phyloP scores from a whole-genome alignment of 2,329 filamentous ascomycete species.

The Xylaria sp. region DNA sequence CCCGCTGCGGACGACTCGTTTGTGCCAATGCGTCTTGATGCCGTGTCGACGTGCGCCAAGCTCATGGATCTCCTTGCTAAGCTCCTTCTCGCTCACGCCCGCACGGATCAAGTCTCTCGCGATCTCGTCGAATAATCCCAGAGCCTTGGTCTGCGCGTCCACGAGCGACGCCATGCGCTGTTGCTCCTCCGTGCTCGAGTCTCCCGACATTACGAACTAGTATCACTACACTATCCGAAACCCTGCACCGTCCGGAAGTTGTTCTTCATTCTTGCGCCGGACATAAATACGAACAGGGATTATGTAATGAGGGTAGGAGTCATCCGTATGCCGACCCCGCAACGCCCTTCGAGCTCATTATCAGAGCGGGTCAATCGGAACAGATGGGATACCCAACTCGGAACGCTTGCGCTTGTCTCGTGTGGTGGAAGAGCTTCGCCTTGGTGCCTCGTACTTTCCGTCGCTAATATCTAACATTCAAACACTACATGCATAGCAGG shows the following conservation, averaged over 20 bases:
- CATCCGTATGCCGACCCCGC: constrained; percentile 11
- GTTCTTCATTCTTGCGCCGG: no score
- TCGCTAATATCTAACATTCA: no score
- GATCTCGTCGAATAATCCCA: constrained; percentile 54
- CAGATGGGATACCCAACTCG: background rate
- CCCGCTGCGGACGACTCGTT: constrained; percentile 55
- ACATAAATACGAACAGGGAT: no score
- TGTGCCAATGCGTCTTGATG: constrained; percentile 58
- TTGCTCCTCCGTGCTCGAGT: constrained; percentile 8
- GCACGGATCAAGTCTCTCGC: constrained; percentile 51
- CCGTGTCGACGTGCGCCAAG: constrained; percentile 49
- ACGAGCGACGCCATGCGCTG: constrained; percentile 44
- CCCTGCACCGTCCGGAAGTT: no score
- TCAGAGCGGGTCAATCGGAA: background rate
- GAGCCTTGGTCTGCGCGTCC: constrained; percentile 54
- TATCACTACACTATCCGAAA: background rate
- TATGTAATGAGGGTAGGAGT: background rate
- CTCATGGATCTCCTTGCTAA: constrained; percentile 54
- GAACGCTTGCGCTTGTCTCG: background rate
- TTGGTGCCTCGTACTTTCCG: no score
- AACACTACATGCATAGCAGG: no score
- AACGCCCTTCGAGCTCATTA: background rate
- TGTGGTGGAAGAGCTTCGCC: background rate
- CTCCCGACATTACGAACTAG: constrained; percentile 6
- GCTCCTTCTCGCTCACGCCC: constrained; percentile 52